Conservation (phyloP, 2,329 filamentous ascomycete species). For the Mollisiaceae sp. region DNA sequence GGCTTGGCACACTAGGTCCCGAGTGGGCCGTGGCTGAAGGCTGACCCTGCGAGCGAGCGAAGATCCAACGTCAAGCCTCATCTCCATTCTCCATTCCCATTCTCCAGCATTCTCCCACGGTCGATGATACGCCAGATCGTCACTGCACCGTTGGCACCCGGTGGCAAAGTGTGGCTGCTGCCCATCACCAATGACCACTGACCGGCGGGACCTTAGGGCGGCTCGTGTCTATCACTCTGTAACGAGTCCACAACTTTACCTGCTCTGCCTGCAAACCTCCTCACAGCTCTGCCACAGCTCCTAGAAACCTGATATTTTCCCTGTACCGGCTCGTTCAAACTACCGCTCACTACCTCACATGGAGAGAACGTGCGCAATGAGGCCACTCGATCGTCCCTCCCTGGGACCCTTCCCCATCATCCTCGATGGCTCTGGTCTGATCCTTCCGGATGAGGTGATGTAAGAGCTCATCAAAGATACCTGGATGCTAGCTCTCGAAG, state of each 20-base stretch:
- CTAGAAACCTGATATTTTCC: slow-evolving; percentile 16
- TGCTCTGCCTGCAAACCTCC: not conserved
- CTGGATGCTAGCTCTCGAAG: slow-evolving; percentile 17
- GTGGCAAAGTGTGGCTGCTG: slow-evolving; percentile 5
- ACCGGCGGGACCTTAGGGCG: not conserved
- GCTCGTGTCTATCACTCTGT: slow-evolving; percentile 9
- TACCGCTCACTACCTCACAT: slow-evolving; percentile 4
- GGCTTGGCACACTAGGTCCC: slow-evolving; percentile 1
- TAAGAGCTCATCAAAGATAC: slow-evolving; percentile 19
- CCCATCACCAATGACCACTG: not conserved
- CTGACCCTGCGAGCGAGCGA: not conserved
- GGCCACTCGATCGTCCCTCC: not conserved
- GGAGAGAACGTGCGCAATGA: not conserved
- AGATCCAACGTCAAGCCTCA: slow-evolving; percentile 6
- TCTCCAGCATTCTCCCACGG: too few relatives aligned
- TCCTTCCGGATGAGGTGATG: slow-evolving; percentile 18
- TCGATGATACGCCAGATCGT: not conserved
- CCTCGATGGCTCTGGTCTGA: not conserved
- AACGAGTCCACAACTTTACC: slow-evolving; percentile 5
- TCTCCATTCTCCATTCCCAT: not conserved
- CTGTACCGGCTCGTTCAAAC: not conserved
- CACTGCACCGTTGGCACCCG: slow-evolving; percentile 3
- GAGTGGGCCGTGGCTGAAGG: too few relatives aligned
- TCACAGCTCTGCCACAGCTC: not conserved
- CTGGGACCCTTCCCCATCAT: slow-evolving; percentile 1